Conservation (phyloP, 1,284 basidiomycete species). For the Cryptococcus jaspeensis region DNA sequence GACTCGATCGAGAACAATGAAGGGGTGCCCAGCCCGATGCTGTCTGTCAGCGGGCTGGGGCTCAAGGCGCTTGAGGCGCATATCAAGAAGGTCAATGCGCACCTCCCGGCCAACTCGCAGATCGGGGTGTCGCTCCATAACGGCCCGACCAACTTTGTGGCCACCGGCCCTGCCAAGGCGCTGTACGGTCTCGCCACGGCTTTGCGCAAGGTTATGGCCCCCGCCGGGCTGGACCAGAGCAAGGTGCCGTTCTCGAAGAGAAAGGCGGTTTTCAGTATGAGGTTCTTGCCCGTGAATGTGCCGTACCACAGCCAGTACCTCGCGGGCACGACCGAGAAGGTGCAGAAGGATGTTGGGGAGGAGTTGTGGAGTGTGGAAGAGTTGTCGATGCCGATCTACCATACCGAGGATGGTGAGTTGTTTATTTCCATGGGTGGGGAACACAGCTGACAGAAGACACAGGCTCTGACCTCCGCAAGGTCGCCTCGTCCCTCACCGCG, state of each 20-base stretch:
- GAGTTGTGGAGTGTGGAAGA: conserved; percentile 78
- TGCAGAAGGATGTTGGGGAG: conserved; percentile 72
- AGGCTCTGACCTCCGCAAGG: conserved; percentile 78
- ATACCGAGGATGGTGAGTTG: conserved; percentile 82
- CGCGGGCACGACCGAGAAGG: conserved; percentile 68
- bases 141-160: conserved; percentile 84
- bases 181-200: conserved; percentile 90
- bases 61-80: conserved; percentile 77
- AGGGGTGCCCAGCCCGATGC: conserved; percentile 89
- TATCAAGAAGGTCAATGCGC: conserved; percentile 82
- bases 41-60: conserved; percentile 80
- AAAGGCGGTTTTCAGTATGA: conserved; percentile 87
- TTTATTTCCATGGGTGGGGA: conserved; percentile 16
- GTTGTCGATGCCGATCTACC: conserved; percentile 79
- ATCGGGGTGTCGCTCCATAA: conserved; percentile 87
- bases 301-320: conserved; percentile 94
- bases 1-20: conserved; percentile 90
- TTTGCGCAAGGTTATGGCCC: conserved; percentile 84
- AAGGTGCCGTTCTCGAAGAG: conserved; percentile 91
- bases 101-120: conserved; percentile 75
- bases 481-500: conserved; percentile 67
- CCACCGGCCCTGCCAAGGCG: conserved; percentile 89
- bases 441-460: conserved; percentile 22
- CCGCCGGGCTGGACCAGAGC: conserved; percentile 85
- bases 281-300: conserved; percentile 91